A percentile compares a stretch with the other conserved stretches of the same genome.
Evolutionary conservation across 176 grass and related monocot species (phyloP).

Genomic region (Cenchrus purpureus): DNA sequence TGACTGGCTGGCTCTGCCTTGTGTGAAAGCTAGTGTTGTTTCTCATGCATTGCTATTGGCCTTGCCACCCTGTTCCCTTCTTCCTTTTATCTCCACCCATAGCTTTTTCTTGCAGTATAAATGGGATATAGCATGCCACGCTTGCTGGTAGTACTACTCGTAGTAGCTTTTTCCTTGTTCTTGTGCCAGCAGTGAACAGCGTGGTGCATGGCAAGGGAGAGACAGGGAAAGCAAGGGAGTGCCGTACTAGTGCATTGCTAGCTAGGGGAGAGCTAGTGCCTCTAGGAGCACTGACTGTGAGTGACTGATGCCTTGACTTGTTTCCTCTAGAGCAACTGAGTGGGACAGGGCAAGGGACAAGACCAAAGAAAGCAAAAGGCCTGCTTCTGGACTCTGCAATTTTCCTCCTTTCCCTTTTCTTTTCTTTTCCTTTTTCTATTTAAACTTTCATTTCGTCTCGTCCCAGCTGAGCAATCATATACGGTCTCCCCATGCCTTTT

Average conservation of each 20-base stretch:
- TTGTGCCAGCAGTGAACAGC: not conserved
- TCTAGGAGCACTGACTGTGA: not conserved
- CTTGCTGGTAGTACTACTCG: too few species aligned
- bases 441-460: conserved; percentile 9
- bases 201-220: conserved; percentile 20
- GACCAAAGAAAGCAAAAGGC: conserved; percentile 49
- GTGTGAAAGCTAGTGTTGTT: too few species aligned
- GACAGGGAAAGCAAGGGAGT: not conserved
- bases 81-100: not conserved
- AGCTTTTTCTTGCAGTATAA: not conserved
- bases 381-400: conserved; percentile 43
- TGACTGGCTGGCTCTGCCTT: too few species aligned
- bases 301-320: conserved; percentile 39
- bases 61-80: not conserved
- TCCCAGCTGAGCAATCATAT: not conserved
- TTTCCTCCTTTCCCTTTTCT: not conserved
- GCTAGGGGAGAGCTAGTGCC: not conserved
- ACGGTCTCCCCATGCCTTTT: conserved; percentile 8
- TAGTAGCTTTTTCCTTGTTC: not conserved
- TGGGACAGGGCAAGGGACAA: conserved; percentile 28
- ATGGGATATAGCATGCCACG: too few species aligned
- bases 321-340: not conserved
- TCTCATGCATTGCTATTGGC: too few species aligned
- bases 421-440: not conserved
- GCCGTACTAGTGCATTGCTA: not conserved